Conservation (phyloP, 306 rosid species). For the Hippophae rhamnoides region DNA sequence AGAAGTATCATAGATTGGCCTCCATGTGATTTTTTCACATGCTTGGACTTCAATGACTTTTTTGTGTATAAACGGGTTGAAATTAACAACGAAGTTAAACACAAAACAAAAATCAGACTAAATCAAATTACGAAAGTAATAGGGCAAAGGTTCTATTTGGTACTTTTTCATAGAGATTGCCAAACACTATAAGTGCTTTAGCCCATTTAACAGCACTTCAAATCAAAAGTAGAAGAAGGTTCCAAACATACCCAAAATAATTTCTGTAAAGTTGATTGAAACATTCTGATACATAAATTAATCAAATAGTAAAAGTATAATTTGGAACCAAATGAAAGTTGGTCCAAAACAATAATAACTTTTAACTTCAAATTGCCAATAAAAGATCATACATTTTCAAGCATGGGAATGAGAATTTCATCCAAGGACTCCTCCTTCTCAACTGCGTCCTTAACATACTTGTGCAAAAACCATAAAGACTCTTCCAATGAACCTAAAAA, state of each 20-base stretch:
- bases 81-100: neutral
- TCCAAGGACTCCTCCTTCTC: conserved; percentile 27
- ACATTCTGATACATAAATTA: no score
- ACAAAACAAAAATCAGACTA: neutral
- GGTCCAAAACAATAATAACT: no score
- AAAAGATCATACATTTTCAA: conserved; percentile 43
- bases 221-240: no score
- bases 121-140: neutral
- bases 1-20: conserved; percentile 56
- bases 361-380: neutral
- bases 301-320: no score
- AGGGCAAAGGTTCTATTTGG: no score
- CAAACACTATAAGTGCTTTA: no score
- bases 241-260: no score
- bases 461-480: conserved; percentile 68
- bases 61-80: neutral
- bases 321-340: no score
- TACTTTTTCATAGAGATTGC: no score
- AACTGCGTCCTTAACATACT: conserved; percentile 49
- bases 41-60: conserved; percentile 54
- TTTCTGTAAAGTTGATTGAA: no score
- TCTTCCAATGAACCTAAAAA: conserved; percentile 43
- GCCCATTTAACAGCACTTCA: no score
- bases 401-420: conserved; percentile 58
- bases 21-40: conserved; percentile 38